Base-by-base conservation (phyloP, 345 rosid species). In the Iberis pinnata region DNA sequence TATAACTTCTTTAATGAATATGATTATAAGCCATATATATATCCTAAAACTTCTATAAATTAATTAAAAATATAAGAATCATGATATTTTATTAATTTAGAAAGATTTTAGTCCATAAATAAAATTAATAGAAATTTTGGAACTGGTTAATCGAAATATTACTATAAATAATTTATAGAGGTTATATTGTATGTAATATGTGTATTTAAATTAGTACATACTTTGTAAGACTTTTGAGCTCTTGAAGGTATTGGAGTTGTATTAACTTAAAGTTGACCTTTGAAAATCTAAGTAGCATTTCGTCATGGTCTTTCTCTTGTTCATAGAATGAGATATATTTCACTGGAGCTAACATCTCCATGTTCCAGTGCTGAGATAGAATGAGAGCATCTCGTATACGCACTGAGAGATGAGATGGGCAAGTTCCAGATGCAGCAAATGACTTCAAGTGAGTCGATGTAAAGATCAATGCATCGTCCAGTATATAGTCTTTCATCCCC, bases 381-480 rank as follows among this genome's bases (percentile, higher is more conserved):
- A 6, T 3, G 2, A 44, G 53, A 33, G 53, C 45, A 44, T 17
- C 44, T 7, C 6, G 19, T 26, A 36, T 44, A 17, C 16, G 54
- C 46, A 8, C 31, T 13, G 35, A 25, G 6, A 46, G 18, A 8
- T 25, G 19, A 24, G 36, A 18, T 9, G 49, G 49, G 29, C 49
- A 18, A 3, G 49, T 14, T 18, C 14, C 33, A 26, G 5, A 2
- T 24, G 12, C 2, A 4, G 10, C 52, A 8, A 47, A 26, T 4
- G 12, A 24, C 52, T 26, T 12, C 36, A 47, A 47, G 36, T 47
- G 19, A 6, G 6, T 25, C 8, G 33, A 13, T 8, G 68, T 18
- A 29, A 60, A 59, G 12, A 7, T 15, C 12, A 53, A 13, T 5
- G 71, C 70, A 49, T 73, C 65, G 11, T 73, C 71, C 17, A 73